Base-by-base conservation (phyloP, 352 stramenopile species). In the Pythium coloratum region DNA sequence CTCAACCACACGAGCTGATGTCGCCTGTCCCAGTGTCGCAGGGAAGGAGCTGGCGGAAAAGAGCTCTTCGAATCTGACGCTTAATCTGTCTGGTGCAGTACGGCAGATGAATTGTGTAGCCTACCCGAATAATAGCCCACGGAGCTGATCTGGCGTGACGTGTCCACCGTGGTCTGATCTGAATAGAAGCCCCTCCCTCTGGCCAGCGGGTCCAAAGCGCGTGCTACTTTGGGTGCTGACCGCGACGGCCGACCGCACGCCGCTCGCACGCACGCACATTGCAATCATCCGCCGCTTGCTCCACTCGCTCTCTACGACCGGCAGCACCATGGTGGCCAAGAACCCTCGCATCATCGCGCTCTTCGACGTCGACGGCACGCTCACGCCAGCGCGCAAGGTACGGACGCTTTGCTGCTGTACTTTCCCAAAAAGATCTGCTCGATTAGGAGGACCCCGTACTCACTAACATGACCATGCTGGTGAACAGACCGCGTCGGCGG, bases 311-410 rank as follows among this genome's bases (percentile, higher is more conserved):
- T 26, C 16, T 26, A 49, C 42, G 42, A 49, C 42, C 42, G 16
- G 42, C 47, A 74, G 16, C 47, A 74, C 46, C 51, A 74, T 74
- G 68, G 68, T 63, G 7, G 44, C 67, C 59, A 89, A 76, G 78
- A 98, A 98, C 66, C 84, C 93, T 30, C 92, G 95, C 46, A 94
- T 98, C 69, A 92, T 99, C 67, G 97, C 96, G 30, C 93, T 99
- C 66, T 99, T 99, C 77, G 98, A 99, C 77, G 96, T 99, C 38
- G 98, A 99, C 75, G 97, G 97, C 55, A 99, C 98, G 50, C 88
- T 99, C 67, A 99, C 98, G 24, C 88, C 89, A 20, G 95, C 97
- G 16, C 88, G 97, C 67, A 91, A 91, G 91, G 91, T 92, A 53
- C 20, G 49, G 16, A n/a, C 4, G 34, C 34, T 26, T 5, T 46